Evolutionary conservation across 805 yeast genomes (phyloP).

Genomic region (Brettanomyces bruxellensis): DNA sequence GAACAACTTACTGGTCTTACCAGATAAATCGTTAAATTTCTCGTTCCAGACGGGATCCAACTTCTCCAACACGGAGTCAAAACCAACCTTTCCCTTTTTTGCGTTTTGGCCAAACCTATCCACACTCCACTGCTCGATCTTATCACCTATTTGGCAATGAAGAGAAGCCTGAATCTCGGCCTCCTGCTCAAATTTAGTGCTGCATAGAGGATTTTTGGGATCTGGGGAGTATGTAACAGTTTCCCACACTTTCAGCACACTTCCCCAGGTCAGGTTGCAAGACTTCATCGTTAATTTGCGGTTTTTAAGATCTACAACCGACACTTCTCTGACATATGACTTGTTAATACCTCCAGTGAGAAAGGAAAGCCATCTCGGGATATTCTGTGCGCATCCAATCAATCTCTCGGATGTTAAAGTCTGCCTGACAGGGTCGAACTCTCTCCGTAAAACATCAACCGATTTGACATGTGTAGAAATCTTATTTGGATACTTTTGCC

Average conservation of each 20-base stretch:
- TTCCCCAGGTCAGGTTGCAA: constrained; percentile 75
- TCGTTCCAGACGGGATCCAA: constrained; percentile 30
- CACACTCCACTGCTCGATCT: constrained; percentile 87
- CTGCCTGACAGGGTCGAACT: constrained; percentile 42
- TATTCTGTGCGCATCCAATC: constrained; percentile 78
- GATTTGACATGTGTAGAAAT: constrained; percentile 86
- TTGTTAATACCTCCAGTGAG: constrained; percentile 65
- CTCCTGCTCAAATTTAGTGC: constrained; percentile 65
- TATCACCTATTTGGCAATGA: constrained; percentile 54
- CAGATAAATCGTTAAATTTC: constrained; percentile 15
- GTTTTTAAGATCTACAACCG: constrained; percentile 63
- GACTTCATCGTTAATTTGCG: constrained; percentile 71
- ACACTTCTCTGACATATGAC: constrained; percentile 82
- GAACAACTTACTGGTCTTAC: constrained; percentile 9
- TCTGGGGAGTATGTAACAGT: constrained; percentile 79
- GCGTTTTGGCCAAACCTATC: constrained; percentile 89
- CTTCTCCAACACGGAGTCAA: constrained; percentile 64
- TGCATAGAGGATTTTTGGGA: constrained; percentile 33
- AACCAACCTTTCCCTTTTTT: constrained; percentile 68
- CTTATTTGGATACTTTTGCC: constrained; percentile 97
- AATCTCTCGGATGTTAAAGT: constrained; percentile 73
- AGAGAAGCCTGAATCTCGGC: constrained; percentile 89
- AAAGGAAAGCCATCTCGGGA: constrained; percentile 72
- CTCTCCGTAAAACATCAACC: constrained; percentile 79
- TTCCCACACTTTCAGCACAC: constrained; percentile 72